Percentiles rank a stretch among this genome's conserved stretches.
Conservation (phyloP, 257 asterid species). For the Nicotiana tomentosiformis region DNA sequence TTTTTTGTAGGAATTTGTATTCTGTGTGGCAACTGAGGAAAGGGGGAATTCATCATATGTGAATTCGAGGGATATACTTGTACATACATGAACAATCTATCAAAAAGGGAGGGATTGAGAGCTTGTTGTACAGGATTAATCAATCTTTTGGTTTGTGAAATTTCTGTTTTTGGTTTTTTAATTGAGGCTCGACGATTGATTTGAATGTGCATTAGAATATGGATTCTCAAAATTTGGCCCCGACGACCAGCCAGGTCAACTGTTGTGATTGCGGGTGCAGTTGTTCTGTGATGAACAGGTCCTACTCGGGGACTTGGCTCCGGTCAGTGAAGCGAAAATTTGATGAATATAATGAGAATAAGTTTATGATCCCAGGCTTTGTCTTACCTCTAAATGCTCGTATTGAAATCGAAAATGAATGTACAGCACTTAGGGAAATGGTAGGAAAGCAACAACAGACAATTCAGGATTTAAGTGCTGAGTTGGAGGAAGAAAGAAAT, state of each 20-base stretch:
- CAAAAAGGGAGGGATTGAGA: slow-evolving; percentile 7
- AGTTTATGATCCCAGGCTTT: slow-evolving; percentile 41
- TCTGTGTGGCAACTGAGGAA: not conserved
- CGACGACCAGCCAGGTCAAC: slow-evolving; percentile 36
- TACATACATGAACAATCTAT: not conserved
- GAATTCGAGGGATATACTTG: not conserved
- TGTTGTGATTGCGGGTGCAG: slow-evolving; percentile 81
- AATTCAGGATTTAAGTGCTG: slow-evolving; percentile 62
- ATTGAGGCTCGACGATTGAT: slow-evolving; percentile 17
- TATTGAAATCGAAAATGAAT: slow-evolving; percentile 76
- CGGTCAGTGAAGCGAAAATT: slow-evolving; percentile 68
- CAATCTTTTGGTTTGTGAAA: not conserved
- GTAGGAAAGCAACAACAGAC: slow-evolving; percentile 70
- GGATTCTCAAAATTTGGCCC: slow-evolving; percentile 48
- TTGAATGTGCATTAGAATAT: slow-evolving; percentile 31
- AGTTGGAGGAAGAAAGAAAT: slow-evolving; percentile 94
- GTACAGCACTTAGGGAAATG: slow-evolving; percentile 71
- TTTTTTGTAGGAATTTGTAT: not conserved
- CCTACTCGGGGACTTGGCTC: slow-evolving; percentile 46
- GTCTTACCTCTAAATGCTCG: slow-evolving; percentile 66
- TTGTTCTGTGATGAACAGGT: slow-evolving; percentile 45
- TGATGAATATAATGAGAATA: slow-evolving; percentile 45
- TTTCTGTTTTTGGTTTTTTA: not conserved
- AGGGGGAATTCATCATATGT: not conserved
- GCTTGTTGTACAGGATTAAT: not conserved